Evolutionary conservation across 208 protist genomes (phyloP).

Genomic region (Wallacemonas sp.): DNA sequence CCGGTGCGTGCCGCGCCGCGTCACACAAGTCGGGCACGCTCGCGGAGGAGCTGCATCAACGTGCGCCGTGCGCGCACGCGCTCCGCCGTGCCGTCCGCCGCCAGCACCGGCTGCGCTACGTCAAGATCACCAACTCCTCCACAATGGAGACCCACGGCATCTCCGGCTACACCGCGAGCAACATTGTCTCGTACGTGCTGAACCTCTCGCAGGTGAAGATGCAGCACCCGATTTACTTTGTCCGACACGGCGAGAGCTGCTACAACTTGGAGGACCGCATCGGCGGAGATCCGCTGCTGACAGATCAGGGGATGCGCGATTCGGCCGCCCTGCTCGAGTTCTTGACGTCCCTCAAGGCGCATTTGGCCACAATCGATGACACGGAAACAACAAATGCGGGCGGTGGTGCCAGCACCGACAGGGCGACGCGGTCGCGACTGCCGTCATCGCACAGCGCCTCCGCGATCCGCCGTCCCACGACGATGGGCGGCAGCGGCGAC

Average conservation of each 20-base stretch:
- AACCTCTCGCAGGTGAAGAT: slow-evolving; percentile 85
- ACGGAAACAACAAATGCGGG: not conserved
- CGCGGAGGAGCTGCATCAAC: not conserved
- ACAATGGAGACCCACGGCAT: slow-evolving; percentile 75
- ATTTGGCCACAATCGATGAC: slow-evolving; percentile 27
- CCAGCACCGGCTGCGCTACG: slow-evolving; percentile 32
- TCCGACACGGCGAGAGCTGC: slow-evolving; percentile 82
- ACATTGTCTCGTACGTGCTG: slow-evolving; percentile 87
- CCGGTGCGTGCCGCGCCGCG: too few species aligned
- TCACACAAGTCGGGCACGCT: too few species aligned
- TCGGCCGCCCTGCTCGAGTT: slow-evolving; percentile 73
- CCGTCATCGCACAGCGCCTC: not conserved
- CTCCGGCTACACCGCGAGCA: slow-evolving; percentile 68
- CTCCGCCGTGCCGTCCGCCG: slow-evolving; percentile 1
- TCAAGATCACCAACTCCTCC: slow-evolving; percentile 56
- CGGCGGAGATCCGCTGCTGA: slow-evolving; percentile 80
- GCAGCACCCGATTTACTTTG: slow-evolving; percentile 90
- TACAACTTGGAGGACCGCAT: slow-evolving; percentile 90
- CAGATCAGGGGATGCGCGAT: slow-evolving; percentile 73
- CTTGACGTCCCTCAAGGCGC: slow-evolving; percentile 66
- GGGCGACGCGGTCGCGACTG: not conserved
- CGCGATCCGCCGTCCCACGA: not conserved
- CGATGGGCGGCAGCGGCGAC: not conserved
- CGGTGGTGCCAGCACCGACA: not conserved
- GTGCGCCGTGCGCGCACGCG: not conserved